Evolutionary conservation across 2,329 filamentous ascomycete genomes (phyloP), one percentile per base, ranked within the genome.

Genomic region (Eurotiales sp.): DNA sequence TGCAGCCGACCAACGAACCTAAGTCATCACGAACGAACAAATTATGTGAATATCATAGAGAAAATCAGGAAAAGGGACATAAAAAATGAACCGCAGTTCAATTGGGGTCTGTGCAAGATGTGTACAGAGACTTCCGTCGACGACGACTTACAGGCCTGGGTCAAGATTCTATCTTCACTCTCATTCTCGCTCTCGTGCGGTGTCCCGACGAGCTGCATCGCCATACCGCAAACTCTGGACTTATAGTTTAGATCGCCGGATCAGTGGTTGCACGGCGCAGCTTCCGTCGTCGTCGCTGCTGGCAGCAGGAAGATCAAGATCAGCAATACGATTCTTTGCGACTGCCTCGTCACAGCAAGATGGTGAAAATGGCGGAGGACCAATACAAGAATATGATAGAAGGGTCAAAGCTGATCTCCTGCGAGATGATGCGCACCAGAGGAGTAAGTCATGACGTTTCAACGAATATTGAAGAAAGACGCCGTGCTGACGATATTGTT

Each of bases 351-450:
- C 39, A 46, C 44, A 37, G 51, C 49, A 14, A 29, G 39, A 14
- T 14, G 37, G 12, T 42, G 40, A 34, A 25, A 36, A 54, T n/a
- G 54, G 56, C 25, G 63, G 65, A 55, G 91, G 91, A 0, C 93
- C 93, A 2, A 79, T 97, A 63, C 80, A 84, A 57, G 92, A 97
- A 70, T 99, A 99, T 69, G 87, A 96, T 67, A 77, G 80, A 54
- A 82, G 92, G 42, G 91, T 99, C 8, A 77, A 83, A 42, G 74
- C 77, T 39, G 89, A 90, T 10, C 76, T 82, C 44, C 69, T 99
- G 57, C 81, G 87, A 57, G 89, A 97, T 67, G 93, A 99, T 67
- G 84, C 90, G 58, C 88, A 96, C 71, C 93, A 99, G 70, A 78
- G 93, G 78, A 85, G 88, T 90, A 73, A 60, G 75, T 56, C 44